Conservation (phyloP, 2,329 filamentous ascomycete species). For the Ceratocystis variospora region DNA sequence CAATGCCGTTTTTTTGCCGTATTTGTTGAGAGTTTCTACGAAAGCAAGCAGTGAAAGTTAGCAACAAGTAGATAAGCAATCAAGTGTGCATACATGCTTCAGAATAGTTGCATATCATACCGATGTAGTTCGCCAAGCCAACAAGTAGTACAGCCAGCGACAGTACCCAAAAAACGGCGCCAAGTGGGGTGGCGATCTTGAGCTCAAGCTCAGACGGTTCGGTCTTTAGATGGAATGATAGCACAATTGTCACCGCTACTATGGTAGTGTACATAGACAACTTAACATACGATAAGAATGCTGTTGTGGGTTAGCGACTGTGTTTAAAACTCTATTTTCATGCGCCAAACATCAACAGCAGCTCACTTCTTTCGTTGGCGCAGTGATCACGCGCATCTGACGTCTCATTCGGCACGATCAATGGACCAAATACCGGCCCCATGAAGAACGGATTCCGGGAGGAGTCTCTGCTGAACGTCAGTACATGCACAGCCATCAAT, state of each 20-base stretch:
- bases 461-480: neutral
- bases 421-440: conserved; percentile 49
- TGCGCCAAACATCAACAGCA: neutral
- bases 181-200: conserved; percentile 67
- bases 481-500: neutral
- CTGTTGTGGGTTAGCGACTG: conserved; percentile 24
- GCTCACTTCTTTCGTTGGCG: conserved; percentile 58
- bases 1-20: conserved; percentile 62
- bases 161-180: conserved; percentile 75
- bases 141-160: conserved; percentile 61
- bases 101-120: conserved; percentile 30
- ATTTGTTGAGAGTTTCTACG: conserved; percentile 58
- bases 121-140: conserved; percentile 78
- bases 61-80: neutral
- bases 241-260: conserved; percentile 75
- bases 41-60: conserved; percentile 1
- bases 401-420: conserved; percentile 60
- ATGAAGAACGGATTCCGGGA: conserved; percentile 34
- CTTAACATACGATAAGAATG: conserved; percentile 81
- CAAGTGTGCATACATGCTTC: neutral
- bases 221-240: conserved; percentile 80
- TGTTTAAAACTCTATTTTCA: neutral
- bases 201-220: conserved; percentile 57
- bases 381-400: conserved; percentile 67
- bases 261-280: conserved; percentile 83